Conservation (phyloP, 1,284 basidiomycete genomes). For the Fomes fomentarius region DNA sequence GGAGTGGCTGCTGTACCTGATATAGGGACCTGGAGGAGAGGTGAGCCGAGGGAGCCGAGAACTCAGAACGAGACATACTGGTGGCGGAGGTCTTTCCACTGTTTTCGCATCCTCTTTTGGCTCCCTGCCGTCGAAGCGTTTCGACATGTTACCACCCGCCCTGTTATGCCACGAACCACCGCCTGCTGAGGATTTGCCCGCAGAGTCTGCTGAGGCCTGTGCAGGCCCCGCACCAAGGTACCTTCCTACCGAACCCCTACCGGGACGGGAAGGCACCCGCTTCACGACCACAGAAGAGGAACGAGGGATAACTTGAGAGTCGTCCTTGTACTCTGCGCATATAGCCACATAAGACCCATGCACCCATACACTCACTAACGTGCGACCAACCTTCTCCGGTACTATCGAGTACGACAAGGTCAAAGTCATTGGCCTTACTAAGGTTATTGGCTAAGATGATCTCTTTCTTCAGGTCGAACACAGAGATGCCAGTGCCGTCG, state of each 20-base stretch:
- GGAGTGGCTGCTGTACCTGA: slow-evolving; percentile 48
- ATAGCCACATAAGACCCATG: background rate
- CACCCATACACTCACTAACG: no score
- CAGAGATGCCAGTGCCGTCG: slow-evolving; percentile 97
- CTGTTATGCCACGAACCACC: slow-evolving; percentile 57
- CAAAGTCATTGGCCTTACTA: slow-evolving; percentile 96
- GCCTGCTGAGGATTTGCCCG: slow-evolving; percentile 30
- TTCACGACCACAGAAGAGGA: slow-evolving; percentile 95
- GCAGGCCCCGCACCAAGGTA: slow-evolving; percentile 67
- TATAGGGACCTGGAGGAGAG: slow-evolving; percentile 28
- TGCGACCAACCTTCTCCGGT: slow-evolving; percentile 80
- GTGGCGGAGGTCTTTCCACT: slow-evolving; percentile 22
- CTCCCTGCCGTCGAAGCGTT: slow-evolving; percentile 88
- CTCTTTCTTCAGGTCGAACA: slow-evolving; percentile 99
- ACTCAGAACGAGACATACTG: slow-evolving; percentile 24
- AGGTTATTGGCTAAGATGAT: slow-evolving; percentile 97
- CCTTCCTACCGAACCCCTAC: slow-evolving; percentile 91
- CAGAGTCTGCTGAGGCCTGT: slow-evolving; percentile 30
- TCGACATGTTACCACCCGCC: slow-evolving; percentile 72
- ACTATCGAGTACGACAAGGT: slow-evolving; percentile 85
- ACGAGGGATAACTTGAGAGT: slow-evolving; percentile 89
- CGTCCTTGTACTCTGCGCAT: slow-evolving; percentile 86
- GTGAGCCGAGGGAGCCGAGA: slow-evolving; percentile 22
- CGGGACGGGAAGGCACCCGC: slow-evolving; percentile 86
- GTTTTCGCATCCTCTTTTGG: slow-evolving; percentile 37